Conservation (phyloP, 495 filamentous ascomycete genomes). For the Aspergillus panamensis region DNA sequence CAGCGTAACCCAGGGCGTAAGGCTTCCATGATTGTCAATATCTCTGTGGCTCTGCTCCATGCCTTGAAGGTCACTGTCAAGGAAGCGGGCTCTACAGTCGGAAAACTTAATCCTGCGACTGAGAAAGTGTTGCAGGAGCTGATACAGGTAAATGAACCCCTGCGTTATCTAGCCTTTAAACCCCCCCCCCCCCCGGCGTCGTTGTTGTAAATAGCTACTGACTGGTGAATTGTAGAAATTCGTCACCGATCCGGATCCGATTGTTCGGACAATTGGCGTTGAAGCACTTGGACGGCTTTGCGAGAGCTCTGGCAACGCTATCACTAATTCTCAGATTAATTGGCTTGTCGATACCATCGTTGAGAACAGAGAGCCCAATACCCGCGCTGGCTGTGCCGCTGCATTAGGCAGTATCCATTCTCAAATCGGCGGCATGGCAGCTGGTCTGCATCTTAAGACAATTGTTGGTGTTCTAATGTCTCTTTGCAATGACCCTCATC, state of each 20-base stretch:
- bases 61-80: constrained; percentile 79
- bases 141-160: constrained; percentile 49
- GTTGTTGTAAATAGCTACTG: not conserved
- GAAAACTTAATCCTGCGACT: constrained; percentile 71
- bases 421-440: constrained; percentile 96
- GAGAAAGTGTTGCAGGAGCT: constrained; percentile 87
- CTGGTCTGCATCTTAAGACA: constrained; percentile 93
- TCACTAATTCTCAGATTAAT: constrained; percentile 86
- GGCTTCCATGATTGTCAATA: constrained; percentile 85
- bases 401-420: constrained; percentile 91
- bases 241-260: constrained; percentile 76
- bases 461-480: constrained; percentile 95
- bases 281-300: constrained; percentile 89
- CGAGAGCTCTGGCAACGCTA: constrained; percentile 79
- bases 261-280: constrained; percentile 78
- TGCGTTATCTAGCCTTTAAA: not conserved
- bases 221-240: constrained; percentile 51
- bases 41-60: constrained; percentile 74
- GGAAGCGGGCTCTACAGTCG: constrained; percentile 67
- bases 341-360: constrained; percentile 92
- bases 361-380: constrained; percentile 85
- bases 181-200: not conserved
- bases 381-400: constrained; percentile 89
- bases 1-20: constrained; percentile 85
- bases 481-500: constrained; percentile 91